Conservation (phyloP, 352 stramenopile genomes). For the Globisporangium takayamanum region DNA sequence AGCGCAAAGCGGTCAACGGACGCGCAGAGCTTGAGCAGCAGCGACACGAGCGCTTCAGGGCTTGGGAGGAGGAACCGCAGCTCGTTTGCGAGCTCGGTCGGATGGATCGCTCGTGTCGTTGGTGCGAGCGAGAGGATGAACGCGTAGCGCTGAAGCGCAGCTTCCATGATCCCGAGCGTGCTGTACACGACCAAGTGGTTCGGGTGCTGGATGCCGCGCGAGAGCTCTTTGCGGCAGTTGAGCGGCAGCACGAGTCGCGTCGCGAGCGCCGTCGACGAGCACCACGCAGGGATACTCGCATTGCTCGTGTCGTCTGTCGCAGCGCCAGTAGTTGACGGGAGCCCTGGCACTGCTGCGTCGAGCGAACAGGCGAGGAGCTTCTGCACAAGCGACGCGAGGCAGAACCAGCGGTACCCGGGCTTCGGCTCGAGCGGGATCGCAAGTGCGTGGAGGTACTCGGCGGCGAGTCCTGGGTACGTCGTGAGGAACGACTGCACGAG, state of each 20-base stretch:
- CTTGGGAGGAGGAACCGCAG: slow-evolving; percentile 69
- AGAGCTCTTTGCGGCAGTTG: slow-evolving; percentile 74
- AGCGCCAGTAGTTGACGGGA: slow-evolving; percentile 8
- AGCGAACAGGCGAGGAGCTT: slow-evolving; percentile 54
- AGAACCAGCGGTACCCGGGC: slow-evolving; percentile 74
- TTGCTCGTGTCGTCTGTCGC: neutral
- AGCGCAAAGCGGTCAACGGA: slow-evolving; percentile 30
- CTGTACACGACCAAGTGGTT: slow-evolving; percentile 76
- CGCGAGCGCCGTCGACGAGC: slow-evolving; percentile 41
- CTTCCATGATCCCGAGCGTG: slow-evolving; percentile 59
- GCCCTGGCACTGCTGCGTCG: slow-evolving; percentile 21
- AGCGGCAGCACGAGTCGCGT: slow-evolving; percentile 61
- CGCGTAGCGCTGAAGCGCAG: slow-evolving; percentile 47
- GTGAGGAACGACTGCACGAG: slow-evolving; percentile 52
- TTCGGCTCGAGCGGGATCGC: slow-evolving; percentile 68
- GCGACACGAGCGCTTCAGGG: slow-evolving; percentile 65
- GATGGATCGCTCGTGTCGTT: slow-evolving; percentile 9
- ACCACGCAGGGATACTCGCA: slow-evolving; percentile 23
- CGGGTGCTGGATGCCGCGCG: slow-evolving; percentile 67
- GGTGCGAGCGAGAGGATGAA: slow-evolving; percentile 22
- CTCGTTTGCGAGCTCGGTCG: slow-evolving; percentile 46
- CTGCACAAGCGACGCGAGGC: slow-evolving; percentile 58
- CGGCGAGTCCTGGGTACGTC: slow-evolving; percentile 53
- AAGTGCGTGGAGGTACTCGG: slow-evolving; percentile 53
- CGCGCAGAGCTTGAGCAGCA: slow-evolving; percentile 70